phyloP scores from a whole-genome alignment of 768 basidiomycete genomes.

The Galerina sulciceps region DNA sequence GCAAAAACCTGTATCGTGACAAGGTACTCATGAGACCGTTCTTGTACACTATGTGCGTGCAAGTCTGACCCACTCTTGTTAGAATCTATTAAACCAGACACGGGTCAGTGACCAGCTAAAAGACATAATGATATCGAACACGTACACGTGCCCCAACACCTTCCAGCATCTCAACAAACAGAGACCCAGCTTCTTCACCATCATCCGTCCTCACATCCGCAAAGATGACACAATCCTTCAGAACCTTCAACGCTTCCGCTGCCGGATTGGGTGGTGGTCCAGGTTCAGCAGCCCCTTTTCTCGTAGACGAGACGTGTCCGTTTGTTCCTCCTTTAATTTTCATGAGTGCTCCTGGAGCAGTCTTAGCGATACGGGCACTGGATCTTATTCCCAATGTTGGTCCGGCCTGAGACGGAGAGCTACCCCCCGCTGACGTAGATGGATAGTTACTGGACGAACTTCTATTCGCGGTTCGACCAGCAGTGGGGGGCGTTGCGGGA shows the following conservation, averaged over 20 bases:
- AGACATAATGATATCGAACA: constrained; percentile 3
- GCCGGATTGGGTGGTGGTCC: constrained; percentile 25
- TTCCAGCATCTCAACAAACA: constrained; percentile 85
- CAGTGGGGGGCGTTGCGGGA: constrained; percentile 46
- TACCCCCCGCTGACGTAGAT: constrained; percentile 24
- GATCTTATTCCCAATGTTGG: constrained; percentile 24
- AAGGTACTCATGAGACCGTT: constrained; percentile 79
- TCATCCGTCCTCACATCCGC: constrained; percentile 89
- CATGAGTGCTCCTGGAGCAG: constrained; percentile 18
- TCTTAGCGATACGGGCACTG: constrained; percentile 39
- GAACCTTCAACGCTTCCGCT: constrained; percentile 49
- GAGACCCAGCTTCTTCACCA: constrained; percentile 76
- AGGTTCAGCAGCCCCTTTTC: constrained; percentile 20
- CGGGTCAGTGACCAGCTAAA: not conserved
- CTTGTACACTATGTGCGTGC: constrained; percentile 88
- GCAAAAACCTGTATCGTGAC: constrained; percentile 65
- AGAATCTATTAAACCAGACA: constrained; percentile 47
- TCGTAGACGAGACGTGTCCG: constrained; percentile 22
- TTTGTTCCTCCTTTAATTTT: constrained; percentile 17
- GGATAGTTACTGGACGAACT: constrained; percentile 45
- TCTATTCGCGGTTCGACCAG: constrained; percentile 33
- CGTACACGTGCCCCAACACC: constrained; percentile 80
- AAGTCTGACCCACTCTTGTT: constrained; percentile 67
- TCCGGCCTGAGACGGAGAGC: constrained; percentile 22
- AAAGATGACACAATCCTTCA: constrained; percentile 79